phyloP scores from a whole-genome alignment of 73 alveolate genomes.

The Uronychia setigera region DNA sequence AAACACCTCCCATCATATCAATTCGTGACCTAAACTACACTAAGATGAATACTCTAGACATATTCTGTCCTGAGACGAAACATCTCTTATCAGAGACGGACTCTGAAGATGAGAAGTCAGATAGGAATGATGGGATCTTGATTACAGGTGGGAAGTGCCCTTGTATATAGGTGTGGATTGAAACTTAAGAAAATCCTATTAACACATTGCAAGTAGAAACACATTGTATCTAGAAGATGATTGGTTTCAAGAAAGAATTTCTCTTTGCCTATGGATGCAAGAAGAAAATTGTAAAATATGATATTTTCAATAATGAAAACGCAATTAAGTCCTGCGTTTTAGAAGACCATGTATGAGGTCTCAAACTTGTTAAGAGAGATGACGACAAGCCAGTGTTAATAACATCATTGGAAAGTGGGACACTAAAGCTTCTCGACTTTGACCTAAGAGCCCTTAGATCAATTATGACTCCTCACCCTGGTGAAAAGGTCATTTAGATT shows the following conservation, averaged over 20 bases:
- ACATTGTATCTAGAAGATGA: slow-evolving; percentile 3
- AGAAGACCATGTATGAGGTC: slow-evolving; percentile 12
- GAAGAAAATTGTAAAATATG: slow-evolving; percentile 18
- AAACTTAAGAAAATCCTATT: slow-evolving; percentile 11
- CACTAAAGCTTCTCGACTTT: slow-evolving; percentile 26
- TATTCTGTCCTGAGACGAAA: not conserved
- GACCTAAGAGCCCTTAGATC: slow-evolving; percentile 26
- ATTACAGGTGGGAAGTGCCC: slow-evolving; percentile 38
- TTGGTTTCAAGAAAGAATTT: slow-evolving; percentile 22
- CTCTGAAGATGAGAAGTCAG: not conserved
- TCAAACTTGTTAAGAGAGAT: slow-evolving; percentile 36
- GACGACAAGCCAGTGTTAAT: slow-evolving; percentile 15
- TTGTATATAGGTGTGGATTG: slow-evolving; percentile 7
- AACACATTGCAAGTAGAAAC: slow-evolving; percentile 20
- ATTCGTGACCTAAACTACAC: not conserved
- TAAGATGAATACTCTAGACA: not conserved
- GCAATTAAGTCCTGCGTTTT: not conserved
- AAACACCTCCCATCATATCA: not conserved
- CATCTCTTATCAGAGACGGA: not conserved
- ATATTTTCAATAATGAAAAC: slow-evolving; percentile 12
- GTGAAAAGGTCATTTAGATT: slow-evolving; percentile 30
- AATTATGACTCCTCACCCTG: not conserved
- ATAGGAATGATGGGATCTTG: slow-evolving; percentile 18
- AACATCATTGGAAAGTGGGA: slow-evolving; percentile 23
- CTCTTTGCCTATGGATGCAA: slow-evolving; percentile 33